Evolutionary conservation across 768 basidiomycete species (phyloP).

Genomic region (Tubosaeta sp.): DNA sequence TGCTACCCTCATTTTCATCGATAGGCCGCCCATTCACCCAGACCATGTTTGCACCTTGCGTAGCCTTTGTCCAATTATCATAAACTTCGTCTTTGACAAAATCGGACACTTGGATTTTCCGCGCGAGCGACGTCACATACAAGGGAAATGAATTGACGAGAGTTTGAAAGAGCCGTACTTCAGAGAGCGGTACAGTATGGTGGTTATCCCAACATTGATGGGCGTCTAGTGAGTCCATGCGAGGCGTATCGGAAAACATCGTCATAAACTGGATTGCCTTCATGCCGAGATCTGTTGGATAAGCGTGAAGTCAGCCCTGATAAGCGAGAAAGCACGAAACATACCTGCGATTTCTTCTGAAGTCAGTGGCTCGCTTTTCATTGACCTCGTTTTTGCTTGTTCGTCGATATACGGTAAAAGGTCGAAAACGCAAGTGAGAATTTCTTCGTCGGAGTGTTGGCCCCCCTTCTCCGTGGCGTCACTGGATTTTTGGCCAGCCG

Average conservation of each 20-base stretch:
- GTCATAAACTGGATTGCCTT: constrained; percentile 75
- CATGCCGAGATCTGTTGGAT: constrained; percentile 53
- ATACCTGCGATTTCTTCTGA: constrained; percentile 54
- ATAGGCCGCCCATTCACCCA: constrained; percentile 82
- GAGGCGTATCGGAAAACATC: constrained; percentile 50
- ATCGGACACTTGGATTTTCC: constrained; percentile 55
- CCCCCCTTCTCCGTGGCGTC: constrained; percentile 2
- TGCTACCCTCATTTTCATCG: constrained; percentile 59
- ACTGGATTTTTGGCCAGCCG: background rate
- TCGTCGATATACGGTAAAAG: constrained; percentile 27
- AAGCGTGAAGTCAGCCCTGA: background rate
- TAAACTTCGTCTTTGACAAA: constrained; percentile 53
- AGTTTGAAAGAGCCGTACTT: constrained; percentile 41
- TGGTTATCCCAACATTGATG: constrained; percentile 21
- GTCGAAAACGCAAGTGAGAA: constrained; percentile 27
- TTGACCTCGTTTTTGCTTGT: constrained; percentile 31
- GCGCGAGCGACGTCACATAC: constrained; percentile 70
- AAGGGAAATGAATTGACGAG: constrained; percentile 89
- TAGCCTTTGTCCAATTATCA: constrained; percentile 48
- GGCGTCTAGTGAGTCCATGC: constrained; percentile 24
- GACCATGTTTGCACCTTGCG: constrained; percentile 51
- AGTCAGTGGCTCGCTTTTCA: constrained; percentile 41
- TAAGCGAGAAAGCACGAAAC: constrained; percentile 12
- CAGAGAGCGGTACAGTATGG: constrained; percentile 10
- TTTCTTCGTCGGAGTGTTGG: constrained; percentile 16